Evolutionary conservation across 208 protist genomes (phyloP).

Genomic region (Leishmania tropica): DNA sequence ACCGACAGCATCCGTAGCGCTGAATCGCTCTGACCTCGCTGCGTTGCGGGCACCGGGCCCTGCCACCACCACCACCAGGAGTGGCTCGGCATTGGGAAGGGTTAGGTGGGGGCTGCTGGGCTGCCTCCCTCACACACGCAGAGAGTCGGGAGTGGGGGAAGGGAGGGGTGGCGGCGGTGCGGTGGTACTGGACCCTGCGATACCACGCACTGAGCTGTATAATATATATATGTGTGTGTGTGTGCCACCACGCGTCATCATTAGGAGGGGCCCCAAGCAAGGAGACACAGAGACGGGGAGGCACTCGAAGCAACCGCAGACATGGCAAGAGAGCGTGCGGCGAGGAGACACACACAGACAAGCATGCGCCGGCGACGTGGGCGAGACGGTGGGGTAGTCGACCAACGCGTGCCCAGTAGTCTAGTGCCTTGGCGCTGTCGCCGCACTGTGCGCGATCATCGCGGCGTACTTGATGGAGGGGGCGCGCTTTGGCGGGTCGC

Average conservation of each 20-base stretch:
- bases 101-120: neutral
- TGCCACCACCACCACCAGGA: neutral
- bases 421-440: neutral
- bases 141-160: neutral
- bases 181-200: neutral
- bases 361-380: neutral
- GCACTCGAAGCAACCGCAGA: neutral
- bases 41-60: too few species aligned
- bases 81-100: neutral
- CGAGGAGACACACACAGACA: neutral
- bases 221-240: too few species aligned
- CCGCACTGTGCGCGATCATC: neutral
- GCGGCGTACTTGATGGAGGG: slow-evolving; percentile 29
- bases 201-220: neutral
- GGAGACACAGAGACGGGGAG: neutral
- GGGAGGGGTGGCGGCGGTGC: too few species aligned
- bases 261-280: neutral
- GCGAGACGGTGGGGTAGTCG: neutral
- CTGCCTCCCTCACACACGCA: neutral
- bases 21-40: neutral
- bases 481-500: slow-evolving; percentile 67
- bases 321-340: neutral
- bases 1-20: neutral
- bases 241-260: too few species aligned
- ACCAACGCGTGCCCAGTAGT: neutral